phyloP scores from a whole-genome alignment of 257 asterid species.

The Gynochthodes officinalis region DNA sequence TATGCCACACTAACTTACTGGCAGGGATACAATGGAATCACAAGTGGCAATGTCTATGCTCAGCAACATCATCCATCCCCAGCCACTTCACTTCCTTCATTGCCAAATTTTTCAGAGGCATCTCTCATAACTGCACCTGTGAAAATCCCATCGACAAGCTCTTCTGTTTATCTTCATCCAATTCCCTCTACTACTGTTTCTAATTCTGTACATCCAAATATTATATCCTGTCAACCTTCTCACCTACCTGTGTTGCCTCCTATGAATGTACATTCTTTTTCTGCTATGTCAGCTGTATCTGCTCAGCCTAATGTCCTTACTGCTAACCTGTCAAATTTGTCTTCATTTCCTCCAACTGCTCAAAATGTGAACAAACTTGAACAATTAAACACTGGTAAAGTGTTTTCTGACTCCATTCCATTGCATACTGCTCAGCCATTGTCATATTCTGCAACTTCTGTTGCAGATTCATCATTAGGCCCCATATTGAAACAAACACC shows the following conservation, averaged over 20 bases:
- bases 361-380: slow-evolving; percentile 36
- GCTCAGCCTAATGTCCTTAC: slow-evolving; percentile 33
- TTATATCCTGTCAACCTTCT: slow-evolving; percentile 28
- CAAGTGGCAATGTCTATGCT: slow-evolving; percentile 30
- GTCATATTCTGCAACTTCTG: slow-evolving; percentile 33
- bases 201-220: slow-evolving; percentile 28
- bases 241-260: slow-evolving; percentile 28
- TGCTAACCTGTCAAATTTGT: slow-evolving; percentile 34
- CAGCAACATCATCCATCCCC: slow-evolving; percentile 35
- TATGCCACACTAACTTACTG: slow-evolving; percentile 34
- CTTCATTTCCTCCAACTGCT: slow-evolving; percentile 35
- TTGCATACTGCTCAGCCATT: slow-evolving; percentile 32
- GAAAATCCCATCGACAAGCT: slow-evolving; percentile 22
- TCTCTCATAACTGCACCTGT: slow-evolving; percentile 25
- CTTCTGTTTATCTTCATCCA: slow-evolving; percentile 27
- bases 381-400: slow-evolving; percentile 31
- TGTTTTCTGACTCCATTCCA: slow-evolving; percentile 30
- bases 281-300: slow-evolving; percentile 33
- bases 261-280: slow-evolving; percentile 25
- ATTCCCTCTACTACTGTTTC: slow-evolving; percentile 34
- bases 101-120: slow-evolving; percentile 29
- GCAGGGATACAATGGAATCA: slow-evolving; percentile 38
- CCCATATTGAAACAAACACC: slow-evolving; percentile 39
- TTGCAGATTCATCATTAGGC: slow-evolving; percentile 36
- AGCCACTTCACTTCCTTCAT: slow-evolving; percentile 22